Conservation (phyloP, 805 yeast species). For the Sugiyamaella valdiviana region DNA sequence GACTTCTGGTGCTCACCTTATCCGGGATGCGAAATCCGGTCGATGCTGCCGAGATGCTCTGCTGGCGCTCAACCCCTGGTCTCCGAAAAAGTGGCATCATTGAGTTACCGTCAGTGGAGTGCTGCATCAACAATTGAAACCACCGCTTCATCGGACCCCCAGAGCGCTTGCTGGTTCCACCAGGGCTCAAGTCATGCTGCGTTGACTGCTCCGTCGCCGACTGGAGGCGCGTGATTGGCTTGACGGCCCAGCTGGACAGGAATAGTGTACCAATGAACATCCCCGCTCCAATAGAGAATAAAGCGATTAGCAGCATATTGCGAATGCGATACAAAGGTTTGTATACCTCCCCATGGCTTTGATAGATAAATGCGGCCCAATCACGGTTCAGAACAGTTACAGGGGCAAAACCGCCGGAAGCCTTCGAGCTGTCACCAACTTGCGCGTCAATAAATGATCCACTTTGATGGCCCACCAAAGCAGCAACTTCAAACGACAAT, state of each 20-base stretch:
- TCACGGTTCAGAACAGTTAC: constrained; percentile 38
- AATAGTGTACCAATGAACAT: constrained; percentile 65
- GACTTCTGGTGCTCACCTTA: constrained; percentile 17
- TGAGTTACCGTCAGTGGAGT: background rate
- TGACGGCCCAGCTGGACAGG: constrained; percentile 72
- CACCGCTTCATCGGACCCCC: background rate
- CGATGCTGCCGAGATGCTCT: constrained; percentile 3
- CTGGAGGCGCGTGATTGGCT: constrained; percentile 74
- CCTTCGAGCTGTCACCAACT: constrained; percentile 13
- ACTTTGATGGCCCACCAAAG: constrained; percentile 23
- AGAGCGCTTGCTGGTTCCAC: background rate
- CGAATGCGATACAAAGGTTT: constrained; percentile 58
- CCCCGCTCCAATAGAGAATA: constrained; percentile 58
- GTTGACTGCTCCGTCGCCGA: constrained; percentile 61
- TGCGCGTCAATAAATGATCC: constrained; percentile 41
- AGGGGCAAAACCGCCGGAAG: constrained; percentile 55
- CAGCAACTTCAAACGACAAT: constrained; percentile 3
- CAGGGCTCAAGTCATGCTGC: background rate
- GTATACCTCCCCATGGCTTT: constrained; percentile 50
- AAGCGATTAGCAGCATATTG: constrained; percentile 68
- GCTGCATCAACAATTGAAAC: background rate
- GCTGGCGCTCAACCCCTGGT: background rate
- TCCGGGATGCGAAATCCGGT: constrained; percentile 23
- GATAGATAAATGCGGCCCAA: constrained; percentile 73
- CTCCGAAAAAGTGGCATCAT: background rate